Conservation (phyloP, 345 rosid genomes). For the Erysimum cheiranthoides region DNA sequence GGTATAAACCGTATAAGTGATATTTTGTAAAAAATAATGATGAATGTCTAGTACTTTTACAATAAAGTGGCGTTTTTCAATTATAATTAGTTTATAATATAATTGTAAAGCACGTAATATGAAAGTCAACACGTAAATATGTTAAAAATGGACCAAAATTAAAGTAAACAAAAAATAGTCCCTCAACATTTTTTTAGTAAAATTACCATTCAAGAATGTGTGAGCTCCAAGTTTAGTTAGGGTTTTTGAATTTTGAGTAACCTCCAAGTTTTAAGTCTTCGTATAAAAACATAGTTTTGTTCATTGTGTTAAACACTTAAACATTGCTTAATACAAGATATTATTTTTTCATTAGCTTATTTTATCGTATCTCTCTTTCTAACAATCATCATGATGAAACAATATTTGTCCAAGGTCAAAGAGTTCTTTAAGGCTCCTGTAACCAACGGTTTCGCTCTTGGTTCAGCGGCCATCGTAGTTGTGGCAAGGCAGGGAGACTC, state of each 20-base stretch:
- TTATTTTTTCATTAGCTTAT: too few relatives aligned
- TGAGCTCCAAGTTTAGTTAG: neutral
- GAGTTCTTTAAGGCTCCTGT: neutral
- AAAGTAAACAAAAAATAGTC: too few relatives aligned
- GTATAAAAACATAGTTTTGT: neutral
- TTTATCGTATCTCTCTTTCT: neutral
- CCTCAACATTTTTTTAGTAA: too few relatives aligned
- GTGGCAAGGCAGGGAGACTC: neutral
- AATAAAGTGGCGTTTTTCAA: too few relatives aligned
- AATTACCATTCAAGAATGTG: too few relatives aligned
- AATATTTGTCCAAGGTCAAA: neutral
- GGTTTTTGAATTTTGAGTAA: neutral
- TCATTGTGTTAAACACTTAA: neutral
- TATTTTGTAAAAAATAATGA: neutral
- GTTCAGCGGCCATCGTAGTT: neutral
- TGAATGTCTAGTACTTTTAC: neutral
- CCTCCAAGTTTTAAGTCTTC: neutral
- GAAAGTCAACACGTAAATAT: too few relatives aligned
- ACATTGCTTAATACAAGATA: too few relatives aligned
- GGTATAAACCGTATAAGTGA: neutral
- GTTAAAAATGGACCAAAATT: too few relatives aligned
- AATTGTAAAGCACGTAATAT: too few relatives aligned
- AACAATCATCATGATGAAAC: conserved; percentile 1
- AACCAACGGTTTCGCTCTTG: neutral
- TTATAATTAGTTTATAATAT: too few relatives aligned